Evolutionary conservation across 75 land plant species (phyloP), one percentile per base, ranked within the genome.

Genomic region (Ceratopteris richardii): DNA sequence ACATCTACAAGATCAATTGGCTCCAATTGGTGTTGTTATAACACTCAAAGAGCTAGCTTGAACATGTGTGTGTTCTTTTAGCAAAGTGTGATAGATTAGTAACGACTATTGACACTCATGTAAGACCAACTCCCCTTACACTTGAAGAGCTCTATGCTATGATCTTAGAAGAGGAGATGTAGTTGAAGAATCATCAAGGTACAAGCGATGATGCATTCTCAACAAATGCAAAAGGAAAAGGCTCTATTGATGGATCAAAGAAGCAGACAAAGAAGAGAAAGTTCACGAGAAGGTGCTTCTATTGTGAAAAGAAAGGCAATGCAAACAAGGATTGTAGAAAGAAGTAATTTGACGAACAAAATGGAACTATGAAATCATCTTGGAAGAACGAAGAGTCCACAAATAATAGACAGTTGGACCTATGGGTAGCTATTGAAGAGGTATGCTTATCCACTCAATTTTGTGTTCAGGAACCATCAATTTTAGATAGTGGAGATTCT

Each of bases 1-100:
- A 14, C 13, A 5, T 46, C 50, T 46, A 6, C 3, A 46, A 46
- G 50, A 46, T 46, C 50, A 46, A 46, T 21, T 46, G 50, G 50
- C 50, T 46, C 2, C 22, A 6, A 21, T 46, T 46, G 50, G 50
- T 18, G 50, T 46, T 2, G 50, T 14, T 21, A 46, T 46, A 2
- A 6, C 50, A 6, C 50, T 21, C 5, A 17, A 46, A 21, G 50
- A 46, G 5, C 18, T n/a, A 21, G 50, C 50, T 2, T 17, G 14
- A 18, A 2, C 13, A 2, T 46, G 50, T 46, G 5, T 18, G 50
- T 3, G 14, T 46, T 6, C 50, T 46, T 46, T 17, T 17, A 18
- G 18, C 3, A 2, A 46, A 46, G 14, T 46, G 17, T 46, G 50
- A 46, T 46, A 14, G 50, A 2, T 3, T 46, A 6, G 12, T 46